phyloP scores from a whole-genome alignment of 345 rosid genomes.

The Pseudoturritis turrita region DNA sequence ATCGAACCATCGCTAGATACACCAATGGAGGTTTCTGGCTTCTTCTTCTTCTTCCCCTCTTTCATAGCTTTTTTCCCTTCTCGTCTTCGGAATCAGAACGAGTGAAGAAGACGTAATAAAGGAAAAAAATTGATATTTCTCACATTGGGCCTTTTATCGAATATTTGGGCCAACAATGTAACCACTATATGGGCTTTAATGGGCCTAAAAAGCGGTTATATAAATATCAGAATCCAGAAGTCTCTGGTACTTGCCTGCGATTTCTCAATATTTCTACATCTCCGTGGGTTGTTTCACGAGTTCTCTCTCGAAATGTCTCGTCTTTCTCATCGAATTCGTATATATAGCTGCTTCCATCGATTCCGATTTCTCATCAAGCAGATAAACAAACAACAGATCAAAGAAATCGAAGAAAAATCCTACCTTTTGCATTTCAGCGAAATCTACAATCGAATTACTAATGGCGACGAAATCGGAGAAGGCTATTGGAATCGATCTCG shows the following conservation, averaged over 20 bases:
- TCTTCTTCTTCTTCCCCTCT: slow-evolving; percentile 19
- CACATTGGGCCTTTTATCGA: background rate
- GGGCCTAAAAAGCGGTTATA: background rate
- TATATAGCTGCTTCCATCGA: slow-evolving; percentile 23
- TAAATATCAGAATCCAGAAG: slow-evolving; percentile 20
- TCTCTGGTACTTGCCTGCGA: slow-evolving; percentile 5
- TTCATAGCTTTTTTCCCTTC: background rate
- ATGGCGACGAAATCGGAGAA: slow-evolving; percentile 34
- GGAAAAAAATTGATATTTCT: background rate
- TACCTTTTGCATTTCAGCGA: background rate
- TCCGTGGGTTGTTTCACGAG: background rate
- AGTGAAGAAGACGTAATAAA: background rate
- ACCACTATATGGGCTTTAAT: background rate
- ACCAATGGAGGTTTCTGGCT: background rate
- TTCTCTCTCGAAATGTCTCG: slow-evolving; percentile 16
- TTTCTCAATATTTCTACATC: slow-evolving; percentile 12
- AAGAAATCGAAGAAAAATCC: background rate
- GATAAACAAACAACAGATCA: background rate
- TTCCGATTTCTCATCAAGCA: background rate
- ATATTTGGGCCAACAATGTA: background rate
- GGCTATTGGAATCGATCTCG: slow-evolving; percentile 40
- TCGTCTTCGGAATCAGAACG: background rate
- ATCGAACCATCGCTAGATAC: background rate
- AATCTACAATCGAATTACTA: background rate
- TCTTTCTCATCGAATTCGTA: background rate